Evolutionary conservation across 768 basidiomycete species (phyloP).

Genomic region (Phaffia australis): DNA sequence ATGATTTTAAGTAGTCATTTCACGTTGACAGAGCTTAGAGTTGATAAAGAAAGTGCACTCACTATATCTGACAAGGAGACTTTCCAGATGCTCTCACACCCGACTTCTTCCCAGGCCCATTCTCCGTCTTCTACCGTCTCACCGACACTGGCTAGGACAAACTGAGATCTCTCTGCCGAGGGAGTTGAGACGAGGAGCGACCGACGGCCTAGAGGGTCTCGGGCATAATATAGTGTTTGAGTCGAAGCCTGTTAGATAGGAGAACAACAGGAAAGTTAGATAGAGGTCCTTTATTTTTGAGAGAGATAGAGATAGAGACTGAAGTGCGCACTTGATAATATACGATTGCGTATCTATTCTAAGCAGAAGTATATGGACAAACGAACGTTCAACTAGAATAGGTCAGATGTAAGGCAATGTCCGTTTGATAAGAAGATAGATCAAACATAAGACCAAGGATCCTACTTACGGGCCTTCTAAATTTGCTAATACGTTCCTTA

Average conservation of each 20-base stretch:
- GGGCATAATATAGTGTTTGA: conserved; percentile 54
- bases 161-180: conserved; percentile 43
- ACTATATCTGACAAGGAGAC: conserved; percentile 7
- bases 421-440: neutral
- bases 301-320: neutral
- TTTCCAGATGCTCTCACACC: neutral
- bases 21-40: neutral
- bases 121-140: conserved; percentile 3
- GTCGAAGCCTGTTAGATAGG: conserved; percentile 26
- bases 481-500: conserved; percentile 47
- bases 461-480: conserved; percentile 69
- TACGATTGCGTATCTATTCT: conserved; percentile 48
- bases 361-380: neutral
- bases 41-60: neutral
- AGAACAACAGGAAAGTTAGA: neutral
- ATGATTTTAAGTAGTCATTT: neutral
- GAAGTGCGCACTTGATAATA: conserved; percentile 53
- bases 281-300: neutral
- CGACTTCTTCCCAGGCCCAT: conserved; percentile 20
- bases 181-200: conserved; percentile 68
- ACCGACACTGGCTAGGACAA: conserved; percentile 45
- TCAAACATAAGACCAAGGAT: neutral
- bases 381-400: neutral
- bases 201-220: conserved; percentile 75
- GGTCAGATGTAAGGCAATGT: too few species aligned